Evolutionary conservation across 169 alveolate species (phyloP), one percentile per base, ranked within the genome.

Genomic region (Cryptosporidium sp.): DNA sequence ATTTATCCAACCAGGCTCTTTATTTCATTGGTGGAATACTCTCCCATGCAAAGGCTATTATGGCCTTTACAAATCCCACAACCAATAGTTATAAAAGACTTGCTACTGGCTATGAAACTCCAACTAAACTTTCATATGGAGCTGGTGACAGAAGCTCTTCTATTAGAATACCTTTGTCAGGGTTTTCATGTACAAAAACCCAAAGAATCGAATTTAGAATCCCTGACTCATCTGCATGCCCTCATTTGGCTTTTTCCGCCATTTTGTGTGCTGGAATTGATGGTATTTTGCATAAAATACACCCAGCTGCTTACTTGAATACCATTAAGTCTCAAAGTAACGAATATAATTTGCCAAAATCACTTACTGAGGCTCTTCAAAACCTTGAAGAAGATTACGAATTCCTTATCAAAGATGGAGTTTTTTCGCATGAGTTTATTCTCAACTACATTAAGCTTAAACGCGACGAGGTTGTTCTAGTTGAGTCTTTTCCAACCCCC

Each of bases 71-170:
- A 61, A 93, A 92, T 62, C 86, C 96, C 18, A 80, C 97, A 21
- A 86, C 92, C 33, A 94, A 94, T 91, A 93, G 96, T 1, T 94
- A 94, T 93, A 93, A 92, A 73, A 75, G 97, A 39, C 93, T 94
- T 51, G 95, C 93, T 51, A 91, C 93, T 23, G 97, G 96, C 23
- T 94, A 85, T 80, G 97, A 94, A 80, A 94, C 97, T 2, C 94
- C 96, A 10, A 85, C 87, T 37, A 85, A 75, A 29, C 86, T 94
- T 29, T 75, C 91, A 42, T 94, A 92, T 84, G 92, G 95, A 26
- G 92, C 85, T 86, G 96, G 96, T n/a, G 93, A 94, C 5, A 75
- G 97, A 70, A 80, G 91, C 65, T 94, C 97, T n/a, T 96, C 95
- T 48, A 92, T 94, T n/a, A 73, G 97, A 45, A 87, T 94, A 44